Evolutionary conservation across 2,329 filamentous ascomycete species (phyloP).

Genomic region (Epichloe uncinata): DNA sequence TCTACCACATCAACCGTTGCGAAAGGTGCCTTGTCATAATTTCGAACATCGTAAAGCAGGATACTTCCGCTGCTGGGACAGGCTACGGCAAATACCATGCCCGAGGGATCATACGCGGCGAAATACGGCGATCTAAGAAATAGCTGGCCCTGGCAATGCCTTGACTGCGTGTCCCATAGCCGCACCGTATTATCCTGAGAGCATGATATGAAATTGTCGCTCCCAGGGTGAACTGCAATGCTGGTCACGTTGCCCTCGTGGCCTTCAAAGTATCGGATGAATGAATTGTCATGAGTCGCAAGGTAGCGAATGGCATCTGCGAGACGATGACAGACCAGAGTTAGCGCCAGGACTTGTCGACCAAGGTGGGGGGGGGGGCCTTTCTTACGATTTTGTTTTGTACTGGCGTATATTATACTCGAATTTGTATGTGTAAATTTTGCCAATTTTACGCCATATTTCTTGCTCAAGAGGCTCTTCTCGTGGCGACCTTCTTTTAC

Average conservation of each 20-base stretch:
- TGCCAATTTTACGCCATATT: constrained; percentile 89
- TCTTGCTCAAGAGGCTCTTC: constrained; percentile 85
- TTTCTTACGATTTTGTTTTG: constrained; percentile 69
- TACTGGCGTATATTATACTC: constrained; percentile 89
- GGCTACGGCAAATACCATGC: constrained; percentile 79
- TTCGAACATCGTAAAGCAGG: constrained; percentile 83
- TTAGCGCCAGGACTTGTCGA: constrained; percentile 2
- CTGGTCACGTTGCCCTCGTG: constrained; percentile 77
- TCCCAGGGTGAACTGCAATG: constrained; percentile 70
- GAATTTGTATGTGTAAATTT: constrained; percentile 87
- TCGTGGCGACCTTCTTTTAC: constrained; percentile 80
- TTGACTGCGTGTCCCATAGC: constrained; percentile 76
- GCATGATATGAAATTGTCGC: constrained; percentile 86
- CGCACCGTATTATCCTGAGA: constrained; percentile 82
- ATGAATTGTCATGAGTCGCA: constrained; percentile 89
- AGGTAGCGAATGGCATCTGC: constrained; percentile 72
- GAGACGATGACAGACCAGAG: neutral
- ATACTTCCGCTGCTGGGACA: constrained; percentile 68
- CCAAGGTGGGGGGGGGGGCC: neutral
- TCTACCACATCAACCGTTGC: constrained; percentile 68
- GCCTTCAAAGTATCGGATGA: constrained; percentile 90
- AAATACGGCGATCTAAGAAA: constrained; percentile 72
- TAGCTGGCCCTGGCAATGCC: constrained; percentile 67
- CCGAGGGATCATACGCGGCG: constrained; percentile 82
- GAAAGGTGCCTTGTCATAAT: constrained; percentile 87